Percentiles rank a stretch among this genome's conserved stretches.
These are phyloP conservation scores for Caryopteris hybrid DNA, from an alignment of 305 asterid species.

Conservation along the genomic window DNA sequence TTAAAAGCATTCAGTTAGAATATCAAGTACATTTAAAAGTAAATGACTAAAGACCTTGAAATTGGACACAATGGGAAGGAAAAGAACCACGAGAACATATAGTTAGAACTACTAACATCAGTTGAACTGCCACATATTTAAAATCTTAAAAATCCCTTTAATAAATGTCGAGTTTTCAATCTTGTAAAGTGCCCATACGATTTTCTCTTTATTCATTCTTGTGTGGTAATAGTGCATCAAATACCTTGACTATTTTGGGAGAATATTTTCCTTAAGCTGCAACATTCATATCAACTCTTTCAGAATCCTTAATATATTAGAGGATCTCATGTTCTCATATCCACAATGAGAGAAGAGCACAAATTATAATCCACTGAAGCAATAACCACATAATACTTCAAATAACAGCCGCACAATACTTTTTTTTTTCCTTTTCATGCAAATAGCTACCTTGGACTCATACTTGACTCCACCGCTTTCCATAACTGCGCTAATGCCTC, in stretches of 20 bases:
- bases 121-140: not conserved
- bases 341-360: not conserved
- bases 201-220: not conserved
- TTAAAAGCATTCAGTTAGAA: not conserved
- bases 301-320: not conserved
- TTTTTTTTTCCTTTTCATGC: not conserved
- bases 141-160: not conserved
- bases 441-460: conserved; percentile 46
- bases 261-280: not conserved
- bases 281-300: not conserved
- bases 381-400: not conserved
- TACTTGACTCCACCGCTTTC: conserved; percentile 50
- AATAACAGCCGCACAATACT: not conserved
- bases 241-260: not conserved
- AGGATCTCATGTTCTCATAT: not conserved
- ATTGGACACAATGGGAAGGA: not conserved
- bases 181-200: not conserved
- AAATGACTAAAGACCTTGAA: not conserved
- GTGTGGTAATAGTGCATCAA: not conserved
- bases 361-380: not conserved
- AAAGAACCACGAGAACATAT: not conserved
- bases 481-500: conserved; percentile 55
- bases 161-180: not conserved
- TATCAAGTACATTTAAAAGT: not conserved
- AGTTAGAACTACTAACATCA: not conserved